These are phyloP conservation scores for Pythium periplocum DNA, from an alignment of 352 stramenopile genomes.

Conservation along the genomic window DNA sequence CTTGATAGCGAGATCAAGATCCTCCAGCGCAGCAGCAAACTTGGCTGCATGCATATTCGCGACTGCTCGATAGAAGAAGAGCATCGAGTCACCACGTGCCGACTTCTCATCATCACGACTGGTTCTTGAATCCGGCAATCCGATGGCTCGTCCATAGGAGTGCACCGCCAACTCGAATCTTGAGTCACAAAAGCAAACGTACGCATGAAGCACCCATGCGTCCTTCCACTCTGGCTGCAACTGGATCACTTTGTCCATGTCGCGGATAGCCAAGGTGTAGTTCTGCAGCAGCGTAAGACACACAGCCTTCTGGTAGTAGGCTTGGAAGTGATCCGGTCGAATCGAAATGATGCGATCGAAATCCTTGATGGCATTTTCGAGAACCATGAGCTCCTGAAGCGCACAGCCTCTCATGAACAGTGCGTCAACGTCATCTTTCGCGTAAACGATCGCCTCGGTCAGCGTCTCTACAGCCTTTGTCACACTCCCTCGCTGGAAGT, in stretches of 20 bases:
- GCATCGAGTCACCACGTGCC: conserved; percentile 16
- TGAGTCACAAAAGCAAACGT: conserved; percentile 30
- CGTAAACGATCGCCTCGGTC: conserved; percentile 31
- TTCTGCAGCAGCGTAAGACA: conserved; percentile 29
- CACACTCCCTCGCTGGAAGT: conserved; percentile 34
- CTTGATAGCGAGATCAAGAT: conserved; percentile 35
- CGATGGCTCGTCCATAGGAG: conserved; percentile 33
- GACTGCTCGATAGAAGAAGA: conserved; percentile 35
- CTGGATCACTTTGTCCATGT: conserved; percentile 22
- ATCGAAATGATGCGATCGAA: conserved; percentile 26
- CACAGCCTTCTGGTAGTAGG: conserved; percentile 36
- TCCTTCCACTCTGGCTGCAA: conserved; percentile 35
- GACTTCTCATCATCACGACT: conserved; percentile 5
- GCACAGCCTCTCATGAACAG: conserved; percentile 45
- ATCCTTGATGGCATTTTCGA: conserved; percentile 34
- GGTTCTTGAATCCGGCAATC: conserved; percentile 12
- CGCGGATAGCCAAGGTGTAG: conserved; percentile 24
- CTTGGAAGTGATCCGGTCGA: conserved; percentile 15
- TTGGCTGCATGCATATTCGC: conserved; percentile 23
- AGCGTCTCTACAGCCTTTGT: conserved; percentile 37
- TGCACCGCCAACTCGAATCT: conserved; percentile 25
- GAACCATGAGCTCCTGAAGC: conserved; percentile 42
- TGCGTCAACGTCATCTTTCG: conserved; percentile 24
- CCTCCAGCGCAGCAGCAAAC: conserved; percentile 17
- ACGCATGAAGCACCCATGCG: conserved; percentile 35